Evolutionary conservation across 192 early-diverging fungal genomes (phyloP), one percentile per base, ranked within the genome.

Genomic region (Coemansia sp.): DNA sequence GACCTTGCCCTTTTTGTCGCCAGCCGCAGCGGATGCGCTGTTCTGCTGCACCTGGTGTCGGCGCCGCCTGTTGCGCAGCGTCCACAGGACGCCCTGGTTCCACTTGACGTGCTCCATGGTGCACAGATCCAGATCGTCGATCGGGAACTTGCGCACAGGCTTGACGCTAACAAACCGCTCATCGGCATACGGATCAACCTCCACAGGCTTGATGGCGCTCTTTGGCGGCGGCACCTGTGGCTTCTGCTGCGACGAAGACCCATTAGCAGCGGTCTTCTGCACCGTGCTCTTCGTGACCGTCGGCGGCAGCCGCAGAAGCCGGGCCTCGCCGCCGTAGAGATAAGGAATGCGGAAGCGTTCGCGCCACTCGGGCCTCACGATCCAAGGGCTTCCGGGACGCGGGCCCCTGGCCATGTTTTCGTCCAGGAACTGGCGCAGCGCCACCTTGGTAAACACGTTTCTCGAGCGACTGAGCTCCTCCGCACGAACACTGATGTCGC

Each of bases 61-160:
- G 55, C 62, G 59, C 10, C 62, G 59, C 10, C 69, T 9, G 14
- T 42, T 42, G 14, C 39, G 55, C 35, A 58, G 25, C 29, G 66
- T 60, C 70, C 71, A 69, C 55, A 68, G 35, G 29, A 60, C 60
- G 24, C 75, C 64, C 0, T 69, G 64, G 18, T 25, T 57, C 27
- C 56, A 61, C 39, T 54, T 67, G 72, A 59, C 77, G 62, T 69
- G 85, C 75, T 58, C 61, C 48, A 67, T 69, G 30, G 79, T 66
- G 3, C 86, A 74, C 24, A 91, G 72, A 23, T 91, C 91, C 42
- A 92, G 65, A 75, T 97, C 93, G 55, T 97, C 93, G 4, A 91
- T 86, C 5, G 94, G 94, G 60, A 88, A 91, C 62, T 87, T 88
- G 45, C 90, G 74, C 16, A 71, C 58, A 20, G 59, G 46, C 47